A percentile compares a stretch with the other conserved stretches of the same genome.
Evolutionary conservation across 805 yeast genomes (phyloP).

Genomic region (Lachancea cidri): DNA sequence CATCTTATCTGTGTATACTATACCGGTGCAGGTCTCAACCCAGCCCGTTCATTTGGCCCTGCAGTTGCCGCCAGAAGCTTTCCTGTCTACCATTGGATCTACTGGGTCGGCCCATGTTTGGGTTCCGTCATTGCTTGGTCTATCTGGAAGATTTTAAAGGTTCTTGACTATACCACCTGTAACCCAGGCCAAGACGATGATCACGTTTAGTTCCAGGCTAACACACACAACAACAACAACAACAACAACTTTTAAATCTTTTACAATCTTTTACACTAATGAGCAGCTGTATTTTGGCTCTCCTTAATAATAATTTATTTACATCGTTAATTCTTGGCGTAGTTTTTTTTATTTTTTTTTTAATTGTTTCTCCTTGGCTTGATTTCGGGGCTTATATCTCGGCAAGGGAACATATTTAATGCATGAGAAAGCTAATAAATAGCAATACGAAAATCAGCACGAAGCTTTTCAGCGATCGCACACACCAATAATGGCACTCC

Average conservation of each 20-base stretch:
- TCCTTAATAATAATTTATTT: too few species aligned
- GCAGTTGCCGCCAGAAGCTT: conserved; percentile 64
- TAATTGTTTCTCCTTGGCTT: too few species aligned
- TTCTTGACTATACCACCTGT: conserved; percentile 58
- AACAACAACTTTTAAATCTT: neutral
- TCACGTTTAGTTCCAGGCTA: neutral
- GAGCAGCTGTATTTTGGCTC: too few species aligned
- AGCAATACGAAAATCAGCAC: neutral
- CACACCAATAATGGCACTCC: conserved; percentile 2
- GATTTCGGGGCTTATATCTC: too few species aligned
- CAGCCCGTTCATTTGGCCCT: conserved; percentile 87
- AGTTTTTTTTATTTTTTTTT: too few species aligned
- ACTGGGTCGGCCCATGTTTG: conserved; percentile 83
- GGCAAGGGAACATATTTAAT: too few species aligned
- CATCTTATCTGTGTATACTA: conserved; percentile 76
- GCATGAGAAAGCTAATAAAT: neutral
- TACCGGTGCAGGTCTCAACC: conserved; percentile 91
- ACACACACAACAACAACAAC: too few species aligned
- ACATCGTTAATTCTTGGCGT: too few species aligned
- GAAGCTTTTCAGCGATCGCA: neutral
- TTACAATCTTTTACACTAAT: neutral
- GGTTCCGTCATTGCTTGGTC: conserved; percentile 65
- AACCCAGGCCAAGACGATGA: conserved; percentile 9
- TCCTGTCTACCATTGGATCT: conserved; percentile 86
- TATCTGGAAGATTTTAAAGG: conserved; percentile 61